Base-by-base conservation (phyloP, 192 early-diverging fungal genomes). In the Mortierella antarctica region DNA sequence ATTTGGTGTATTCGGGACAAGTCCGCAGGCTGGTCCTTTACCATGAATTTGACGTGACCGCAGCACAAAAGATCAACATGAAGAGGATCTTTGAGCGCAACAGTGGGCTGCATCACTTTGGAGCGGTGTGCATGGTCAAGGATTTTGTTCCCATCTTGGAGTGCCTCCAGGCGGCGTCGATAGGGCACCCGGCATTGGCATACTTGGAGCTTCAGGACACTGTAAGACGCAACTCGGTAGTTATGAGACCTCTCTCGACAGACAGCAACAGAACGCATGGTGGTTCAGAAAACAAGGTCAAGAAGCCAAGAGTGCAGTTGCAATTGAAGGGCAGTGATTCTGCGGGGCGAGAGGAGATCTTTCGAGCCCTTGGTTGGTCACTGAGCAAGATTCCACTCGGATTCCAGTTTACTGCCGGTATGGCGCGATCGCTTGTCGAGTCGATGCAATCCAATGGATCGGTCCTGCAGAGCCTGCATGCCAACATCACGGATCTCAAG, bases 1-100 rank as follows among this genome's bases (percentile, higher is more conserved):
- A 57, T 3, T 20, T 74, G 14, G 50, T 66, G 6, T 62, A 59
- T 20, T 74, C 73, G 15, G 73, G 73, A 23, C 42, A 62, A 62
- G 57, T 74, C 9, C 59, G 21, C 9, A 62, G 57, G 20, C 59
- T 74, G 17, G 41, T 54, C 4, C 13, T 74, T 5, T 74, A 61
- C 50, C 40, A 67, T 44, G 52, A 54, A 18, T 60, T 62, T 46
- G n/a, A 39, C 31, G 57, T 67, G n/a, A 18, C 12, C 7, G 13
- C 18, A 8, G 49, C 67, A 14, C 41, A 48, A 17, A 5, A 31
- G 31, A 31, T 50, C 7, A 21, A 18, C 5, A 9, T 74, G 9
- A 21, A 47, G 44, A 53, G 31, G 20, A 45, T 74, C 59, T 21
- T 74, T 47, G 56, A 62, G 48, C 41, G 62, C 42, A 74, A 74